Percentiles rank a stretch among this genome's conserved stretches.
Conservation (phyloP, 495 filamentous ascomycete genomes). For the Sordaria brevicollis region DNA sequence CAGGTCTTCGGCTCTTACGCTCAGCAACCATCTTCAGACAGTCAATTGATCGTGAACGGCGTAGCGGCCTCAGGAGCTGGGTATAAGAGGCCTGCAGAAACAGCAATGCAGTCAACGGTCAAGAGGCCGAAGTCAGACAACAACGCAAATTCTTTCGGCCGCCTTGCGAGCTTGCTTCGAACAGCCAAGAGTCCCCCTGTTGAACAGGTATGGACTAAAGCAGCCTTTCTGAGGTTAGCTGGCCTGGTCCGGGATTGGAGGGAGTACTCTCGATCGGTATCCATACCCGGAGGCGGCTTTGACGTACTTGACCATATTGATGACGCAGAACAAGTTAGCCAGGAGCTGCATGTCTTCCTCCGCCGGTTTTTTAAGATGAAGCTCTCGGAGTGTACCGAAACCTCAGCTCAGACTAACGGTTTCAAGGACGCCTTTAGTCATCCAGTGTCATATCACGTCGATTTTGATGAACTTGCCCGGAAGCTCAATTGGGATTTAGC, state of each 20-base stretch:
- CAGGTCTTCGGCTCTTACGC: neutral
- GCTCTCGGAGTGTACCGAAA: slow-evolving; percentile 3
- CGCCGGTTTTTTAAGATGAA: slow-evolving; percentile 17
- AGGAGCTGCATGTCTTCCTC: slow-evolving; percentile 16
- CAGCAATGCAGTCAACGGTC: neutral
- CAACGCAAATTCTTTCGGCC: neutral
- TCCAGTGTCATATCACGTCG: neutral
- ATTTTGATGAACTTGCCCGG: slow-evolving; percentile 4
- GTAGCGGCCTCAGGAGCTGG: neutral
- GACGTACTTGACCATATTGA: slow-evolving; percentile 10
- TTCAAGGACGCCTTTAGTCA: neutral
- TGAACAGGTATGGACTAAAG: slow-evolving; percentile 4
- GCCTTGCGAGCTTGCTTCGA: slow-evolving; percentile 7
- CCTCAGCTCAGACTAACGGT: neutral
- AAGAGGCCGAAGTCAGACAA: neutral
- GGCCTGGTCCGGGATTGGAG: slow-evolving; percentile 17
- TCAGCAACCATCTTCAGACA: neutral
- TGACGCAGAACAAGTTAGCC: neutral
- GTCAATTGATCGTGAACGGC: neutral
- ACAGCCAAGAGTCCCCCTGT: neutral
- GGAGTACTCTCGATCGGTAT: neutral
- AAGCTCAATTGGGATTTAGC: slow-evolving; percentile 13
- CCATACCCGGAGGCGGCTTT: slow-evolving; percentile 1
- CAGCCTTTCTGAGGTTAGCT: slow-evolving; percentile 16
- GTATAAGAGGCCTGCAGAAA: neutral